Percentiles rank a stretch among this genome's conserved stretches.
Evolutionary conservation across 1,139 yeast species (phyloP).

Genomic region (Trichomonascaceae sp.): DNA sequence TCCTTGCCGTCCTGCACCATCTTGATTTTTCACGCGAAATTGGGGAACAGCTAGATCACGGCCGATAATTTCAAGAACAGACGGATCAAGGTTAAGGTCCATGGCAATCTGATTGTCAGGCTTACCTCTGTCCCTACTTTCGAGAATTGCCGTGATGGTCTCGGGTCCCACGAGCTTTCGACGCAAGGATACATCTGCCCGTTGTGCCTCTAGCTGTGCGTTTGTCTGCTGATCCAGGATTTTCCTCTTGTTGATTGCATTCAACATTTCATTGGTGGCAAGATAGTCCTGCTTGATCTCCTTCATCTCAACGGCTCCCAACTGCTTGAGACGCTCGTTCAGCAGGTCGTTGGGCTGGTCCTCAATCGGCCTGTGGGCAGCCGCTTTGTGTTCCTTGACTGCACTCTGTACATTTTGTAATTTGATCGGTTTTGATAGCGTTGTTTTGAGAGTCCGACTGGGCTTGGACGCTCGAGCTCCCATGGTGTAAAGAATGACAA

Average conservation of each 20-base stretch:
- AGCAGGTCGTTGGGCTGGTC: neutral
- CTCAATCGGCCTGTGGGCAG: neutral
- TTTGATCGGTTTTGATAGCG: neutral
- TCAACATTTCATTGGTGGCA: slow-evolving; percentile 7
- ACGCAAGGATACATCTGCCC: slow-evolving; percentile 1
- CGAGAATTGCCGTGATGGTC: slow-evolving; percentile 6
- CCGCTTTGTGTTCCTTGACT: neutral
- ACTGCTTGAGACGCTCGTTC: slow-evolving; percentile 6
- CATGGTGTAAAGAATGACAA: neutral
- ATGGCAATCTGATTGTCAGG: slow-evolving; percentile 3
- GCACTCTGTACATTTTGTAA: neutral
- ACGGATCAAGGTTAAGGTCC: slow-evolving; percentile 5
- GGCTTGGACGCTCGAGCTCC: neutral
- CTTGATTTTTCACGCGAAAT: too few relatives aligned
- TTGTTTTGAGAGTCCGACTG: neutral
- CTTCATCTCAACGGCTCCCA: slow-evolving; percentile 6
- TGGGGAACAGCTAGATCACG: too few relatives aligned
- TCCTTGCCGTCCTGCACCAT: too few relatives aligned
- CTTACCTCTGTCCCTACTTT: slow-evolving; percentile 6
- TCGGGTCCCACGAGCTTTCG: slow-evolving; percentile 5
- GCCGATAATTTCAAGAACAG: slow-evolving; percentile 4
- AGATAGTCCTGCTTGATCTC: slow-evolving; percentile 4
- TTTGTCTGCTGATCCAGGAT: slow-evolving; percentile 2
- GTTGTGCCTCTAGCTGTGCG: slow-evolving; percentile 1
- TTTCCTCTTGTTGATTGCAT: slow-evolving; percentile 7